Evolutionary conservation across 1,139 yeast species (phyloP).

Genomic region (Yarrowia galli): DNA sequence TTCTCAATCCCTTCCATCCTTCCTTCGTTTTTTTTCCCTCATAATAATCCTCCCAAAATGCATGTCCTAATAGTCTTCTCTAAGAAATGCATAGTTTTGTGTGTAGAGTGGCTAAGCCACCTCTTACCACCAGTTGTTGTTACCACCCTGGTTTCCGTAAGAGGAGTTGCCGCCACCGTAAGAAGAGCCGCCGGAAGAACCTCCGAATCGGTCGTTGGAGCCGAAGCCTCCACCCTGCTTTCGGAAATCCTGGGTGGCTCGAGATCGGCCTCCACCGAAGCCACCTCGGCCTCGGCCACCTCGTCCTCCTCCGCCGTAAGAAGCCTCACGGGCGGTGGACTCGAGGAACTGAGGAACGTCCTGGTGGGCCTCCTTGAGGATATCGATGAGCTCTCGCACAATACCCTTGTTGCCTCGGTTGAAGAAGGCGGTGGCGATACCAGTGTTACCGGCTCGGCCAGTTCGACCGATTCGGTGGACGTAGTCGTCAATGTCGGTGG

Average conservation of each 20-base stretch:
- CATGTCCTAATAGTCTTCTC: conserved; percentile 21
- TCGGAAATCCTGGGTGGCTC: conserved; percentile 52
- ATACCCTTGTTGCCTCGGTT: conserved; percentile 94
- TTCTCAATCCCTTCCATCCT: neutral
- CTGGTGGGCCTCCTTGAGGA: conserved; percentile 95
- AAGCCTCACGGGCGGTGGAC: conserved; percentile 78
- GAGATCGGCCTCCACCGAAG: conserved; percentile 47
- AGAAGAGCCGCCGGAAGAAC: conserved; percentile 50
- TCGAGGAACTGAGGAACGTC: conserved; percentile 91
- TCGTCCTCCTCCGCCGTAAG: conserved; percentile 63
- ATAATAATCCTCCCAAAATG: conserved; percentile 25
- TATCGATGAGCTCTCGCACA: conserved; percentile 85
- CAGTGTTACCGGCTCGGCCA: conserved; percentile 99
- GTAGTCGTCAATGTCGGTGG: conserved; percentile 96
- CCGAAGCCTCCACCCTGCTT: conserved; percentile 49
- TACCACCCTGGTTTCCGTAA: conserved; percentile 41
- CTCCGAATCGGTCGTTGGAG: conserved; percentile 45
- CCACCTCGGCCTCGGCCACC: conserved; percentile 60
- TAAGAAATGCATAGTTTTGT: conserved; percentile 29
- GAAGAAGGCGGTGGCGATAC: conserved; percentile 97
- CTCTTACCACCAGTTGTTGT: conserved; percentile 39
- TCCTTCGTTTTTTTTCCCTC: conserved; percentile 23
- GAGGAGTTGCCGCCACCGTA: conserved; percentile 47
- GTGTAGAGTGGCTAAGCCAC: conserved; percentile 7
- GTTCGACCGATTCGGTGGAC: conserved; percentile 99